Conservation (phyloP, 2,329 filamentous ascomycete species). For the Venturia oleaginea region DNA sequence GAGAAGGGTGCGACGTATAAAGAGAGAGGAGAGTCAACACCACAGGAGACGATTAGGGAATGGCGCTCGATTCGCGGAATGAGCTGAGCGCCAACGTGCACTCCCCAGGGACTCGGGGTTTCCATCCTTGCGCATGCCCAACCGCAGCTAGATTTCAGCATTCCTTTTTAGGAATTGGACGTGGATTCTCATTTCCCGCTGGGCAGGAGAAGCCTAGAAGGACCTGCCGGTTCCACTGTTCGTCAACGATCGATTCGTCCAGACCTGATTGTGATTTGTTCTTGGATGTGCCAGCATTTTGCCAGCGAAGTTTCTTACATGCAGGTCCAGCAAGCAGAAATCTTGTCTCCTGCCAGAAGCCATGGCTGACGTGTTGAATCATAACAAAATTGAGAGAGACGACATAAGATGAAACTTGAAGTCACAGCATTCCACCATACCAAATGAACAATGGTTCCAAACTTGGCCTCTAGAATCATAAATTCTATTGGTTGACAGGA, state of each 20-base stretch:
- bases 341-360: neutral
- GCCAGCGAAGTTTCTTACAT: neutral
- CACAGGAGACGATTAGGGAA: neutral
- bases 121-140: neutral
- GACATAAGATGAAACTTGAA: neutral
- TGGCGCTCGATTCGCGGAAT: slow-evolving; percentile 1
- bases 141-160: slow-evolving; percentile 1
- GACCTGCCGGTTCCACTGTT: neutral
- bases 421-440: neutral
- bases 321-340: neutral
- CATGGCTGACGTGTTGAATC: neutral
- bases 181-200: neutral
- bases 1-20: neutral
- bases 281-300: neutral
- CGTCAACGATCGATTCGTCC: neutral
- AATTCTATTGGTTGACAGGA: neutral
- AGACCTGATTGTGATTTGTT: neutral
- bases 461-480: neutral
- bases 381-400: neutral
- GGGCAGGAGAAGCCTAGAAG: neutral
- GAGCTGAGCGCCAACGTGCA: neutral
- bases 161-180: neutral
- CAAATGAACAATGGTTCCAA: neutral
- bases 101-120: no score
- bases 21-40: neutral